Base-by-base conservation (phyloP, 83 land plant genomes). In the Picea engelmannii region DNA sequence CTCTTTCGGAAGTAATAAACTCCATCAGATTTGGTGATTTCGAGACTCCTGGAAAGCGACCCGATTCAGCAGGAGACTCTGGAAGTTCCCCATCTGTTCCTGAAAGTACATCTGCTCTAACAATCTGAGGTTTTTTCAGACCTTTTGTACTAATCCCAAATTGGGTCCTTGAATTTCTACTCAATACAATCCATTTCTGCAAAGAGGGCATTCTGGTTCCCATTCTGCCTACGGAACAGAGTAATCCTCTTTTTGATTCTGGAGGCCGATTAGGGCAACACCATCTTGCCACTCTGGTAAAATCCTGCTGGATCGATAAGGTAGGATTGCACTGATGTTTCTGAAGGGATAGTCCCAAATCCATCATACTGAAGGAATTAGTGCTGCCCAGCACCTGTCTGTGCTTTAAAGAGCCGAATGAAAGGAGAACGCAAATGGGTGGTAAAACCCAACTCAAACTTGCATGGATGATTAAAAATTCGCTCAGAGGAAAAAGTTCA, bases 1-100 rank as follows among this genome's bases (percentile, higher is more conserved):
- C 86, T 79, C 99, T 84, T 89, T 96, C 96, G 5, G 99, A 91
- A 4, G 88, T 90, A 21, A 92, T 74, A 61, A 96, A 90, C 85
- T 91, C 90, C 61, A 82, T 24, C 40, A 85, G 82, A 40, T 82
- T 84, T 64, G 88, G 79, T 63, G 66, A 63, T 35, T 55, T 60
- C 17, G 78, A 58, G 35, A 17, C 38, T 74, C 77, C 77, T 49
- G 77, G 7, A 55, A 74, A 24, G 24, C 20, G 62, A 16, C 78
- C 38, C 40, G 24, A 27, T 17, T 76, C 25, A 55, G 16, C 38
- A 25, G 3, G 15, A 13, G 78, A 76, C 15, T 76, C 38, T 0
- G 78, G 62, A 63, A 63, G 23, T 1, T 4, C 66, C 6, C 23
- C 66, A 7, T 63, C 9, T 63, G 23, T 21, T n/a, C 66, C 66